A percentile compares a stretch with the other conserved stretches of the same genome.
Evolutionary conservation across 306 rosid genomes (phyloP).

Genomic region (Alnus glutinosa): DNA sequence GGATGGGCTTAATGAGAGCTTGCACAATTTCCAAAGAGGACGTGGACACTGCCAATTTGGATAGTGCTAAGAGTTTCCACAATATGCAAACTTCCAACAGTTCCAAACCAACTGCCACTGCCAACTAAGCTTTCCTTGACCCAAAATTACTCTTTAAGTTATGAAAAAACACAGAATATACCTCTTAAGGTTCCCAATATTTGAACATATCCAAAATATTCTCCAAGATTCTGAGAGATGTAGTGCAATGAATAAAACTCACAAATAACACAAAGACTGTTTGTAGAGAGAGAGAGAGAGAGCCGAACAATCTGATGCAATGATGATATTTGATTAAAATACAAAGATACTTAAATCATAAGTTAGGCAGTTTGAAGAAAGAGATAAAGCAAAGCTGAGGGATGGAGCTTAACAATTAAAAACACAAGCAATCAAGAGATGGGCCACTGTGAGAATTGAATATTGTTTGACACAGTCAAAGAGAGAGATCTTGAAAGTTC

Average conservation of each 20-base stretch:
- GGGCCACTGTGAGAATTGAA: constrained; percentile 29
- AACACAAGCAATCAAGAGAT: constrained; percentile 25
- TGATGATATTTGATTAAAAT: constrained; percentile 27
- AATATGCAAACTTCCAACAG: constrained; percentile 41
- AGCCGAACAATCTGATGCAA: constrained; percentile 24
- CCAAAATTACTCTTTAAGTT: constrained; percentile 15
- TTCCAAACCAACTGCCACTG: constrained; percentile 22
- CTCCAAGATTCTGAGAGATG: constrained; percentile 35
- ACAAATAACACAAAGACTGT: background rate
- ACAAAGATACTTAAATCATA: constrained; percentile 28
- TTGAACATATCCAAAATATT: constrained; percentile 28
- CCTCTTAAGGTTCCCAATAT: constrained; percentile 35
- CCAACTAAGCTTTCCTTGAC: constrained; percentile 12
- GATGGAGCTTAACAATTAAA: constrained; percentile 21
- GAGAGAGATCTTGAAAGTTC: constrained; percentile 28
- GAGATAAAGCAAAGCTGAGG: constrained; percentile 33
- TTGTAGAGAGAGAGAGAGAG: background rate
- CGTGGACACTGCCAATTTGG: constrained; percentile 40
- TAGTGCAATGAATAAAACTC: constrained; percentile 17
- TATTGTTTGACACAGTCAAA: constrained; percentile 32
- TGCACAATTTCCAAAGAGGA: constrained; percentile 52
- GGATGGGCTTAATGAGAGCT: constrained; percentile 39
- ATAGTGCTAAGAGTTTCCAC: constrained; percentile 27
- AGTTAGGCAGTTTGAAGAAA: constrained; percentile 31
- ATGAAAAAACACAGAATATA: constrained; percentile 6